A percentile compares a stretch with the other conserved stretches of the same genome.
These are phyloP conservation scores for Penicillium mononematosum DNA, from an alignment of 495 filamentous ascomycete genomes.

Conservation along the genomic window DNA sequence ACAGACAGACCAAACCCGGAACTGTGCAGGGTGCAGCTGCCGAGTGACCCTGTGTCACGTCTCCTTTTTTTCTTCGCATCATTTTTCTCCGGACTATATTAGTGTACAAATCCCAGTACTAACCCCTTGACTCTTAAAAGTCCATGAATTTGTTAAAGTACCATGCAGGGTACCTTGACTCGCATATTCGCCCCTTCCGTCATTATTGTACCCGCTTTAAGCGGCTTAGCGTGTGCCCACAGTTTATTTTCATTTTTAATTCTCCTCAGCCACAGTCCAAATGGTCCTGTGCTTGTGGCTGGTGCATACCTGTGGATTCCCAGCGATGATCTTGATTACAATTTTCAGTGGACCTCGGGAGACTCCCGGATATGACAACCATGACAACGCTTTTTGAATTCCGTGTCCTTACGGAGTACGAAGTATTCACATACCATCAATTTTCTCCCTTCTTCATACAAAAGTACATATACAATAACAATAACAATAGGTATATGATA, in stretches of 20 bases:
- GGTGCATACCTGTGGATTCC: constrained; percentile 23
- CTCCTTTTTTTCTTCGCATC: constrained; percentile 1
- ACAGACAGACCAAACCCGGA: constrained; percentile 24
- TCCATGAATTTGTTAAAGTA: constrained; percentile 4
- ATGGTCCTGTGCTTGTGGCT: constrained; percentile 2
- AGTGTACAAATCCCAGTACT: constrained; percentile 3
- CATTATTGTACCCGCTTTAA: constrained; percentile 25
- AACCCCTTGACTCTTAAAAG: background rate
- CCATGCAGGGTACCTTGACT: constrained; percentile 26
- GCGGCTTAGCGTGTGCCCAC: constrained; percentile 13
- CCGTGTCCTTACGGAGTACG: background rate
- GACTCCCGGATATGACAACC: constrained; percentile 7
- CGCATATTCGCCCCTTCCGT: constrained; percentile 42
- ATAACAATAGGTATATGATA: background rate
- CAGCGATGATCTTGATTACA: constrained; percentile 24
- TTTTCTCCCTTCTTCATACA: background rate
- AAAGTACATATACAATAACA: background rate
- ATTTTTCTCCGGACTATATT: constrained; percentile 11
- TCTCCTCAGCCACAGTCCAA: constrained; percentile 2
- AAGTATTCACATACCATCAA: background rate
- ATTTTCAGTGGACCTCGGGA: constrained; percentile 12
- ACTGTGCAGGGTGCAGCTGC: constrained; percentile 23
- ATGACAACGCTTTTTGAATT: background rate
- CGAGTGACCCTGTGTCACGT: constrained; percentile 14
- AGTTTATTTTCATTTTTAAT: constrained; percentile 14